Evolutionary conservation across 2,329 filamentous ascomycete species (phyloP).

Genomic region (Colletotrichum eleusines): DNA sequence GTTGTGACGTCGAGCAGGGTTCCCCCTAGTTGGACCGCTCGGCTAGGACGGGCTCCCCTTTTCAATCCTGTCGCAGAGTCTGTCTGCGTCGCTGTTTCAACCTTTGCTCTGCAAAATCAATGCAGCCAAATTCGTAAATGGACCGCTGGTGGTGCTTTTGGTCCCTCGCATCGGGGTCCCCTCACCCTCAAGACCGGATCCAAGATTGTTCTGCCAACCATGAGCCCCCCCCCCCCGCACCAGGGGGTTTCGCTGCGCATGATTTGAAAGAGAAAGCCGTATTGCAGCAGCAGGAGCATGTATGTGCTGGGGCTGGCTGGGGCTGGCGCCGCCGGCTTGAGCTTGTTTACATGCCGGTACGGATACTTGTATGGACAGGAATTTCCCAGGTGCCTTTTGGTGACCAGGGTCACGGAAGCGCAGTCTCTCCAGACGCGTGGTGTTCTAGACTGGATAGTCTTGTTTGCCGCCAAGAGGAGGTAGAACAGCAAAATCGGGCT

Average conservation of each 20-base stretch:
- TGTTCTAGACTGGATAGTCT: slow-evolving; percentile 18
- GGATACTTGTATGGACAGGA: background rate
- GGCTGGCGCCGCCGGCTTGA: slow-evolving; percentile 12
- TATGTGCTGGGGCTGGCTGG: too few species aligned
- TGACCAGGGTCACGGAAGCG: slow-evolving; percentile 12
- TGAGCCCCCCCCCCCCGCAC: slow-evolving; percentile 19
- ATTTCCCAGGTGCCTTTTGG: background rate
- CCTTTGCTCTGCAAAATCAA: slow-evolving; percentile 24
- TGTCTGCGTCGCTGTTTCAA: slow-evolving; percentile 38
- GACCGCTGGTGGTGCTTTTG: slow-evolving; percentile 1
- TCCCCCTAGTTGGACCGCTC: slow-evolving; percentile 17
- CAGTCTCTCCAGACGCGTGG: slow-evolving; percentile 26
- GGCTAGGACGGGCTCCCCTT: slow-evolving; percentile 25
- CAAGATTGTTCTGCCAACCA: slow-evolving; percentile 24
- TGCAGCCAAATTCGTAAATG: slow-evolving; percentile 8
- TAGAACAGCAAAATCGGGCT: slow-evolving; percentile 27
- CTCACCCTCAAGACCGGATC: background rate
- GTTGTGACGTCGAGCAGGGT: slow-evolving; percentile 24
- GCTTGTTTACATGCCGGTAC: slow-evolving; percentile 15
- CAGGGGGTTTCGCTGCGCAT: slow-evolving; percentile 20
- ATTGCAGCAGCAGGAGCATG: slow-evolving; percentile 1
- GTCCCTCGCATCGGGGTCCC: slow-evolving; percentile 1
- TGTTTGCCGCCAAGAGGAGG: slow-evolving; percentile 6
- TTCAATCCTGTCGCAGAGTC: slow-evolving; percentile 33
- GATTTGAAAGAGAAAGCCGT: slow-evolving; percentile 20